Evolutionary conservation across 352 stramenopile species (phyloP).

Genomic region (Albugo laibachii): DNA sequence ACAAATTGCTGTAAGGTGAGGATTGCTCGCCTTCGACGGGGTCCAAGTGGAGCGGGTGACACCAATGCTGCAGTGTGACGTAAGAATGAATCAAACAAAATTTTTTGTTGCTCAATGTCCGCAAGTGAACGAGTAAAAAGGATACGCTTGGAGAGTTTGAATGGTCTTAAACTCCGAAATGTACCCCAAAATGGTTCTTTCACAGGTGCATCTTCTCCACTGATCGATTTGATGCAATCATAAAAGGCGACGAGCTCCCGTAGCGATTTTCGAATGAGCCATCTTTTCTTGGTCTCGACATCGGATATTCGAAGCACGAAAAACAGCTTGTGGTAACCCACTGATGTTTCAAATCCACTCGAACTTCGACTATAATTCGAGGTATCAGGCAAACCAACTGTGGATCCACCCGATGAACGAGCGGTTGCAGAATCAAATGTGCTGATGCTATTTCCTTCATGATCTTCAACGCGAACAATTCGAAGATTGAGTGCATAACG

Average conservation of each 20-base stretch:
- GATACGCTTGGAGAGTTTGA: conserved; percentile 28
- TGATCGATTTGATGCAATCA: conserved; percentile 29
- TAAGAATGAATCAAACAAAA: conserved; percentile 52
- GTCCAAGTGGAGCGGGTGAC: conserved; percentile 26
- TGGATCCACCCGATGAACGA: too few relatives aligned
- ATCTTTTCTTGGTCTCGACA: conserved; percentile 29
- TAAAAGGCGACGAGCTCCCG: conserved; percentile 46
- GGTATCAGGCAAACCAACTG: too few relatives aligned
- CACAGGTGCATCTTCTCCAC: conserved; percentile 24
- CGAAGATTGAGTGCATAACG: conserved; percentile 23
- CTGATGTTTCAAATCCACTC: too few relatives aligned
- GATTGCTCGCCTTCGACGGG: conserved; percentile 25
- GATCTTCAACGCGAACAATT: conserved; percentile 18
- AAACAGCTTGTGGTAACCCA: neutral
- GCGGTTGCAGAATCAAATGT: too few relatives aligned
- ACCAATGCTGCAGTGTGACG: conserved; percentile 37
- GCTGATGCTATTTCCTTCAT: conserved; percentile 8
- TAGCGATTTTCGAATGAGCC: conserved; percentile 31
- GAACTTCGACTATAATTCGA: too few relatives aligned
- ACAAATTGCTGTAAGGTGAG: conserved; percentile 37
- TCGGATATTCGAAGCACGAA: conserved; percentile 31
- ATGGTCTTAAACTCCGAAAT: conserved; percentile 22
- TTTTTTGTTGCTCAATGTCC: conserved; percentile 27
- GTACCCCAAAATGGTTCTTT: conserved; percentile 30
- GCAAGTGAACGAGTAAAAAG: conserved; percentile 20